phyloP scores from a whole-genome alignment of 306 rosid genomes.

The Vigna angularis region DNA sequence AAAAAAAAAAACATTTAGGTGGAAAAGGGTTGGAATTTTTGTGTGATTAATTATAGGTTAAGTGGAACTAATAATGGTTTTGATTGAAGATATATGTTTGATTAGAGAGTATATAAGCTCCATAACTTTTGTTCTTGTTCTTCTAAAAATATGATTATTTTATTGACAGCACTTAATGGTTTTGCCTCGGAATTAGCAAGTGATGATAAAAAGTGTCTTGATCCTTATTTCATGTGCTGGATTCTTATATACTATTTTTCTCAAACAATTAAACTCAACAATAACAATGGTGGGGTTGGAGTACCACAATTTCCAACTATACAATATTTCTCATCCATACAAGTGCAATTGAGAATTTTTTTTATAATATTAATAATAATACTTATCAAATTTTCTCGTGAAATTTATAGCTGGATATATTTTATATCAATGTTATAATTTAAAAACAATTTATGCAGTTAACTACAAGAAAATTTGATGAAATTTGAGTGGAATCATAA shows the following conservation, averaged over 20 bases:
- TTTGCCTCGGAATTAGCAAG: slow-evolving; percentile 45
- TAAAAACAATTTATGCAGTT: too few relatives aligned
- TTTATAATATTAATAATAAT: too few relatives aligned
- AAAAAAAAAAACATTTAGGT: too few relatives aligned
- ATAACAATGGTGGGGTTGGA: slow-evolving; percentile 42
- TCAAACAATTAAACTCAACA: neutral
- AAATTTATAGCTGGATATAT: too few relatives aligned
- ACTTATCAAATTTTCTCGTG: too few relatives aligned
- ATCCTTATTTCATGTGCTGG: slow-evolving; percentile 31
- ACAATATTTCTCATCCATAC: slow-evolving; percentile 30
- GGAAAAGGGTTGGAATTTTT: neutral
- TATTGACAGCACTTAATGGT: neutral
- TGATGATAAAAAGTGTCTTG: neutral
- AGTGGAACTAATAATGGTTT: slow-evolving; percentile 26
- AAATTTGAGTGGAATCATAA: too few relatives aligned
- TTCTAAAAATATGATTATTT: neutral
- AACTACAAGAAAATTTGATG: too few relatives aligned
- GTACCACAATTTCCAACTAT: slow-evolving; percentile 41
- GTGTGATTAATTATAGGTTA: slow-evolving; percentile 22
- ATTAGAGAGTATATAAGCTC: slow-evolving; percentile 18
- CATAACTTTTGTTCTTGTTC: slow-evolving; percentile 12
- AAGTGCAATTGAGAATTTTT: too few relatives aligned
- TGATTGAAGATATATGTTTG: slow-evolving; percentile 25
- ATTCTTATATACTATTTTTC: slow-evolving; percentile 24
- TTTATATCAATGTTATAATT: too few relatives aligned